Evolutionary conservation across 108 stramenopile species (phyloP).

Genomic region (Pseudonitzschia multistriata): DNA sequence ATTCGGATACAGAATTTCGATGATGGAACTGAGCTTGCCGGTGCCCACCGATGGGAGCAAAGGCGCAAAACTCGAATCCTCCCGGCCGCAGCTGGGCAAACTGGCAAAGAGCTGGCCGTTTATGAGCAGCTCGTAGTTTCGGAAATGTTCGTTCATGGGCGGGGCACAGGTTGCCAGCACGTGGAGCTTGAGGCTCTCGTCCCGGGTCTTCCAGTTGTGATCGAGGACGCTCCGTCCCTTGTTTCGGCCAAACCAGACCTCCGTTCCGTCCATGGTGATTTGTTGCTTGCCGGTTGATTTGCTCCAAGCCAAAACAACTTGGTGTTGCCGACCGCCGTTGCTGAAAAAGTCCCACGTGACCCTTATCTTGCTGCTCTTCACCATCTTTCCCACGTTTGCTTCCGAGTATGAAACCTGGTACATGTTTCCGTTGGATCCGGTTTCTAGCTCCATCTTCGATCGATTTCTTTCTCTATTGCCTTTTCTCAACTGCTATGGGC

Average conservation of each 20-base stretch:
- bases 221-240: conserved; percentile 18
- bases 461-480: no score
- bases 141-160: conserved; percentile 1
- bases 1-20: conserved; percentile 24
- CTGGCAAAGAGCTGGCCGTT: conserved; percentile 22
- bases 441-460: background rate
- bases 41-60: background rate
- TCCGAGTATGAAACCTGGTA: conserved; percentile 8
- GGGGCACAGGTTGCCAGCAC: conserved; percentile 22
- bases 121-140: conserved; percentile 18
- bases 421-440: conserved; percentile 3
- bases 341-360: conserved; percentile 19
- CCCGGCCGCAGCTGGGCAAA: background rate
- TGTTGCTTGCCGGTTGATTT: conserved; percentile 21
- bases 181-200: conserved; percentile 10
- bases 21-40: conserved; percentile 6
- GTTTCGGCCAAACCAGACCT: conserved; percentile 23
- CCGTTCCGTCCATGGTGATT: conserved; percentile 11
- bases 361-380: conserved; percentile 13
- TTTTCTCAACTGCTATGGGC: no score
- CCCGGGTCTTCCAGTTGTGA: conserved; percentile 16
- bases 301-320: conserved; percentile 14
- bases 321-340: background rate
- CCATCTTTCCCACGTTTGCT: conserved; percentile 20
- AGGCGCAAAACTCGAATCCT: background rate